phyloP scores from a whole-genome alignment of 2,329 filamentous ascomycete species.

The Coniochaeta pulveracea region DNA sequence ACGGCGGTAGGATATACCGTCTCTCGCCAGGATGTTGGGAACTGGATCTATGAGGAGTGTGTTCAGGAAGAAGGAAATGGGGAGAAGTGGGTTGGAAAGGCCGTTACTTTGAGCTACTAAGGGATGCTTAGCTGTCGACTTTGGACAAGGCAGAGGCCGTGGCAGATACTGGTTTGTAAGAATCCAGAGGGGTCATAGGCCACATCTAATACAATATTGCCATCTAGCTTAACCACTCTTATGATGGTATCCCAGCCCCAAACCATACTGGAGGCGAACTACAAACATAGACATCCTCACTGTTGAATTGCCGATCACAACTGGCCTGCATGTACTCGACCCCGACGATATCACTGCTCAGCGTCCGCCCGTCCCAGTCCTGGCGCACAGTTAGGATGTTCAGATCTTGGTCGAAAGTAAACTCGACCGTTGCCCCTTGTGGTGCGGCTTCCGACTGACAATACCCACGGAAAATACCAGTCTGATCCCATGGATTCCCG shows the following conservation, averaged over 20 bases:
- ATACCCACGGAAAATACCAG: conserved; percentile 13
- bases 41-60: conserved; percentile 31
- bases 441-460: conserved; percentile 11
- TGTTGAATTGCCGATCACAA: conserved; percentile 16
- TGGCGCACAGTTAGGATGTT: conserved; percentile 18
- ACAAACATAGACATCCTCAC: conserved; percentile 17
- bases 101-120: too few species aligned
- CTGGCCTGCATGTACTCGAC: conserved; percentile 19
- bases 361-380: conserved; percentile 15
- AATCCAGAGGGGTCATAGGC: too few species aligned
- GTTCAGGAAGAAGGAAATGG: conserved; percentile 15
- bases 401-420: conserved; percentile 17
- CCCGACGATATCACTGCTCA: conserved; percentile 14
- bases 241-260: conserved; percentile 12
- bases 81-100: conserved; percentile 21
- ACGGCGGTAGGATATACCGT: conserved; percentile 34
- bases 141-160: too few species aligned
- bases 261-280: conserved; percentile 20
- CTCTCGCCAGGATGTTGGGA: conserved; percentile 32
- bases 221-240: too few species aligned
- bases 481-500: conserved; percentile 9
- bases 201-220: too few species aligned
- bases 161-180: too few species aligned
- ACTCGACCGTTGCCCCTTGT: conserved; percentile 11
- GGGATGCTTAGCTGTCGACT: too few species aligned